Percentiles rank a stretch among this genome's conserved stretches.
Conservation (phyloP, 2,329 filamentous ascomycete genomes). For the Pyricularia sp. region DNA sequence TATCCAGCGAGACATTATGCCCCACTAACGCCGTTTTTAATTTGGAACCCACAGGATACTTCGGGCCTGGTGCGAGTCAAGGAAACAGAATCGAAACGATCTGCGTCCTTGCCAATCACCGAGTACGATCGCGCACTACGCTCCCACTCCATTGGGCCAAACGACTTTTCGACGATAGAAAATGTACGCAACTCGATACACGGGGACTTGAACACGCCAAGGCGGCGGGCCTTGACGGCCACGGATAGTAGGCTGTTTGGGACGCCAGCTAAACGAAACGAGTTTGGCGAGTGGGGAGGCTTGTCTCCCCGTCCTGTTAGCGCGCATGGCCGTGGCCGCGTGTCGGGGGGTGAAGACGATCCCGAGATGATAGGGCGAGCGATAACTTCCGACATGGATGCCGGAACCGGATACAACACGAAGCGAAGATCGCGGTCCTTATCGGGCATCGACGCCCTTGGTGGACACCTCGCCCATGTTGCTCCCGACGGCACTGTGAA, state of each 20-base stretch:
- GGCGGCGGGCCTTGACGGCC: slow-evolving; percentile 30
- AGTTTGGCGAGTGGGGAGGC: slow-evolving; percentile 34
- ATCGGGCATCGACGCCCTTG: slow-evolving; percentile 39
- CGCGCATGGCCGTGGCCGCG: slow-evolving; percentile 38
- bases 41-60: slow-evolving; percentile 23
- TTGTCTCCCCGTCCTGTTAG: slow-evolving; percentile 54
- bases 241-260: slow-evolving; percentile 28
- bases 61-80: slow-evolving; percentile 24
- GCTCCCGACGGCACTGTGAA: background rate
- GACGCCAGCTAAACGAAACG: slow-evolving; percentile 21
- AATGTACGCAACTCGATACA: slow-evolving; percentile 44
- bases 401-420: slow-evolving; percentile 20
- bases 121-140: slow-evolving; percentile 51
- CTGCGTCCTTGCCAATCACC: slow-evolving; percentile 48
- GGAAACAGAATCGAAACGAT: slow-evolving; percentile 38
- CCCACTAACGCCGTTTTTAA: background rate
- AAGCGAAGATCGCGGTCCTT: slow-evolving; percentile 51
- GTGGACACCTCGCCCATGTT: slow-evolving; percentile 13
- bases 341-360: slow-evolving; percentile 27
- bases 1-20: background rate
- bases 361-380: slow-evolving; percentile 52
- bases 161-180: slow-evolving; percentile 43
- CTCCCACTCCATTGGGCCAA: slow-evolving; percentile 50
- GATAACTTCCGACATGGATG: slow-evolving; percentile 42
- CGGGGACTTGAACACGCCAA: slow-evolving; percentile 27